Evolutionary conservation across 306 rosid genomes (phyloP).

Genomic region (Cajanus cajan): DNA sequence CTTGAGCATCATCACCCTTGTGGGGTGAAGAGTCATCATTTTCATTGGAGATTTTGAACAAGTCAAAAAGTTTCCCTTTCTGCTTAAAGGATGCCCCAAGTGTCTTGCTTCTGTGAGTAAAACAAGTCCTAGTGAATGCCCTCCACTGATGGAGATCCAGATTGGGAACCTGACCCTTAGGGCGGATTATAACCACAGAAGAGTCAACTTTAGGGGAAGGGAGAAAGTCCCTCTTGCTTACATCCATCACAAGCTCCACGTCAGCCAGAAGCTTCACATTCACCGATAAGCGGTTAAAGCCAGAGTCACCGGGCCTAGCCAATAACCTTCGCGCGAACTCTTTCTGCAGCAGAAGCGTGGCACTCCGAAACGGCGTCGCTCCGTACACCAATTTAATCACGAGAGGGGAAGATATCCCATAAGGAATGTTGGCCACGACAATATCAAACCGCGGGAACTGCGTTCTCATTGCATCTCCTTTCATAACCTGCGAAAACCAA

Average conservation of each 20-base stretch:
- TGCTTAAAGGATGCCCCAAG: constrained; percentile 76
- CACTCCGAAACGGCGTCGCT: constrained; percentile 52
- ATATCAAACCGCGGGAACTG: constrained; percentile 73
- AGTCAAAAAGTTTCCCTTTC: constrained; percentile 57
- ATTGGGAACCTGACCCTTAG: constrained; percentile 51
- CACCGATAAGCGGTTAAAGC: constrained; percentile 76
- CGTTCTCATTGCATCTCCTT: constrained; percentile 66
- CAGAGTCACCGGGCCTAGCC: constrained; percentile 75
- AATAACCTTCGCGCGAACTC: constrained; percentile 81
- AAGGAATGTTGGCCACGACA: constrained; percentile 88
- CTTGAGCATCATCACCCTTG: neutral
- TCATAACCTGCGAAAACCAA: constrained; percentile 53
- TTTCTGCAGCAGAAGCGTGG: constrained; percentile 88
- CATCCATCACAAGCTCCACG: constrained; percentile 75
- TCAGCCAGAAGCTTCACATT: constrained; percentile 75
- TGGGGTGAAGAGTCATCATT: neutral
- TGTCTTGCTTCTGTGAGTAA: constrained; percentile 69
- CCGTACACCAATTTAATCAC: constrained; percentile 65
- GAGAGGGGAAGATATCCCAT: constrained; percentile 79
- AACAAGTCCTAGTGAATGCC: constrained; percentile 70
- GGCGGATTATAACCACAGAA: constrained; percentile 75
- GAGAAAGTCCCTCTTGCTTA: constrained; percentile 84
- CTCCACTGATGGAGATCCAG: constrained; percentile 71
- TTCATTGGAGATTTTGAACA: constrained; percentile 38
- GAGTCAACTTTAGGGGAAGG: constrained; percentile 90